phyloP scores from a whole-genome alignment of 164 flowering plant species.

The Platanus orientalis region DNA sequence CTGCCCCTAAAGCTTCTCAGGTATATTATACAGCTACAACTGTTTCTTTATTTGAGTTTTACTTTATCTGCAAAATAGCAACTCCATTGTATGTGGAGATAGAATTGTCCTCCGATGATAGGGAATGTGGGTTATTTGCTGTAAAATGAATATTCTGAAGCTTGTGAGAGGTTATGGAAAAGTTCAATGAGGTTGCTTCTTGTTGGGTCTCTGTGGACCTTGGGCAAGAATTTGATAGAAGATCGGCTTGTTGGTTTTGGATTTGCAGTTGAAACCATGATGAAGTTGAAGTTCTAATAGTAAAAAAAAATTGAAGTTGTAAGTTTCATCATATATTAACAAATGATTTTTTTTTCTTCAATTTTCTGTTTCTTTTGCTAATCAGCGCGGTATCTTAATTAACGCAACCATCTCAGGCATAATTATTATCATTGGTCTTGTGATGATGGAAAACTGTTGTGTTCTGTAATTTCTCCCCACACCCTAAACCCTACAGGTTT shows the following conservation, averaged over 20 bases:
- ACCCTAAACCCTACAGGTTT: no score
- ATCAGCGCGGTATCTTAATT: no score
- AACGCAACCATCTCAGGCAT: no score
- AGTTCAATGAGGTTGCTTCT: background rate
- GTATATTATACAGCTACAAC: conserved; percentile 5
- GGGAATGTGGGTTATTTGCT: background rate
- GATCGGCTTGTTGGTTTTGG: background rate
- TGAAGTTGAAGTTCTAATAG: background rate
- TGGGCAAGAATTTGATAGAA: background rate
- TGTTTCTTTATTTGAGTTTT: conserved; percentile 7
- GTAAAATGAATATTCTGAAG: conserved; percentile 8
- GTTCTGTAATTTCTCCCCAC: background rate
- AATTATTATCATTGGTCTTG: background rate
- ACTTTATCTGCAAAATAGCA: background rate
- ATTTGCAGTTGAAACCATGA: conserved; percentile 3
- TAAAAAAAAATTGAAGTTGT: conserved; percentile 5
- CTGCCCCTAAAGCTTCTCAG: background rate
- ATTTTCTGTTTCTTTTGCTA: no score
- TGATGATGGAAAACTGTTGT: background rate
- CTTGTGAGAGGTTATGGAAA: background rate
- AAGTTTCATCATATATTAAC: conserved; percentile 1
- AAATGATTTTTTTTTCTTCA: background rate
- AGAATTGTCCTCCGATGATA: conserved; percentile 1
- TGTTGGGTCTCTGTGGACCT: background rate
- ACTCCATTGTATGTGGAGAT: conserved; percentile 19